Evolutionary conservation across 192 early-diverging fungal species (phyloP), one percentile per base, ranked within the genome.

Genomic region (Chytriomyces sp.): DNA sequence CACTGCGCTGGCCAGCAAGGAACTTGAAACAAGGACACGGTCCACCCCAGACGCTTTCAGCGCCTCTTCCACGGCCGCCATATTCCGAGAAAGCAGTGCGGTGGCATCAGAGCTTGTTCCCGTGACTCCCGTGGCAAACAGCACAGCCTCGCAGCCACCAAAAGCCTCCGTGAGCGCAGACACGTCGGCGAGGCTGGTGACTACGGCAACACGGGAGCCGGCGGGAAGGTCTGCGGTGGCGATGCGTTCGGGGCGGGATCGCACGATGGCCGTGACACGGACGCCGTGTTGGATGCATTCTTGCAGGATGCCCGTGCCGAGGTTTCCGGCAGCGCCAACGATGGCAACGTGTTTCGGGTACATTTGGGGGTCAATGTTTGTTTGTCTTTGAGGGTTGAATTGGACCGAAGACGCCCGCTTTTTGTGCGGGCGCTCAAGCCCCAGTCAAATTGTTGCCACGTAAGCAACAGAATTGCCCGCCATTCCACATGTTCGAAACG

Each of bases 241-340:
- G 55, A 57, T 57, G 10, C 55, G 55, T 30, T 57, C 55, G 17
- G 55, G 55, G 12, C 55, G 17, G 28, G n/a, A 12, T 17, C 55
- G 55, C n/a, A 57, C 55, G 30, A 57, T 57, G n/a, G 55, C 55
- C 55, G 55, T 57, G n/a, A 57, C 17, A 12, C n/a, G n/a, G 28
- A 57, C 30, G 55, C 4, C 28, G n/a, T 57, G 17, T 0, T 19
- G n/a, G n/a, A 25, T 12, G n/a, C n/a, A 19, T 10, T 26, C 10
- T 28, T 30, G 17, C n/a, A 57, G n/a, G 28, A 57, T 19, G n/a
- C n/a, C 55, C 30, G 19, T 17, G 3, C 55, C 55, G 28, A 57
- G 55, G 28, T 28, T 28, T 19, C 55, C 55, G n/a, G 55, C 55
- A 26, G 55, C 55, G 14, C 44, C 44, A 22, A 49, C 22, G 44